Base-by-base conservation (phyloP, 352 stramenopile genomes). In the Globisporangium megalacanthum region DNA sequence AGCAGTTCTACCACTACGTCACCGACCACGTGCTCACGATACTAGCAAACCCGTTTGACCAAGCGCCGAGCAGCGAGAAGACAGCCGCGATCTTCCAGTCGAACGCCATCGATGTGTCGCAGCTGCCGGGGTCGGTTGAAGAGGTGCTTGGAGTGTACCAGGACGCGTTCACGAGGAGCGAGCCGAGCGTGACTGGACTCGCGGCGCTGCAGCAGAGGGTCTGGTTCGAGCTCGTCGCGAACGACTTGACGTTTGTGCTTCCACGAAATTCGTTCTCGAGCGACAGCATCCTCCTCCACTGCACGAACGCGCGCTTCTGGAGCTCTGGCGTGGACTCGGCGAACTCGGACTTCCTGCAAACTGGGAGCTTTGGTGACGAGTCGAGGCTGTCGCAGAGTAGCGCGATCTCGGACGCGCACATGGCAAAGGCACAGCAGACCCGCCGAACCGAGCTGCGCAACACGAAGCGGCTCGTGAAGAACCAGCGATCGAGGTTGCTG, bases 1-100 rank as follows among this genome's bases (percentile, higher is more conserved):
- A 95, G 54, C 86, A 95, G 58, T 88, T 92, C 44, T 68, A 89
- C 15, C 81, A 93, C 55, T 93, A 85, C 53, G 29, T 92, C 19
- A 48, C 68, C 47, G 83, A 94, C 47, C 76, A 92, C 47, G 20
- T 91, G 29, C 14, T 66, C 53, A 10, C 60, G 39, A 44, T 77
- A 13, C 22, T 64, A 11, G 62, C 46, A 29, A 62, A 75, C 49
- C 62, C 61, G 11, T 62, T 83, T 33, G 65, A 70, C 42, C 53
- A 60, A 22, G 62, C 20, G 25, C 65, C 67, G 36, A 83, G 57
- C 13, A 52, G 41, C 54, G 58, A 70, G 31, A 76, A 77, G 46
- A 53, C 70, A 37, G 47, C 46, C 14, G 46, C 10, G 15, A 50
- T 85, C 25, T 79, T 75, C 41, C 52, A 72, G 42, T 56, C 9